Percentiles rank a stretch among this genome's conserved stretches.
Conservation (phyloP, 1,139 yeast species). For the Trichomonascaceae sp. region DNA sequence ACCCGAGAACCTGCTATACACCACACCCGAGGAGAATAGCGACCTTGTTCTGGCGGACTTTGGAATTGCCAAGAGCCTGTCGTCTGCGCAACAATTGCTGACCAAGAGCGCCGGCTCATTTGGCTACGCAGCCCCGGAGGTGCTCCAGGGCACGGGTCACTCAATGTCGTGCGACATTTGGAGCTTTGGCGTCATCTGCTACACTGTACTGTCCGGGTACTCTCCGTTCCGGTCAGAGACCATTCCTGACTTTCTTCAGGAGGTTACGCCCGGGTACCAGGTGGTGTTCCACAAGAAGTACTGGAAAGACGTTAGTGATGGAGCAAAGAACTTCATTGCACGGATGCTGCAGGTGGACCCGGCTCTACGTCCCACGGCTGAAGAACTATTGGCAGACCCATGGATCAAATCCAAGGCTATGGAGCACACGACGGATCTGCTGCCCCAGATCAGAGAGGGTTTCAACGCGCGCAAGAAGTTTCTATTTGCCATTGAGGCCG, state of each 20-base stretch:
- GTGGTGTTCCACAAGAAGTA: conserved; percentile 78
- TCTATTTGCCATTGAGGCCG: conserved; percentile 75
- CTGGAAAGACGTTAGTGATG: conserved; percentile 67
- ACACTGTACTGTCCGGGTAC: conserved; percentile 82
- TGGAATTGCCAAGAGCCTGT: conserved; percentile 74
- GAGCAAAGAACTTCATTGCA: conserved; percentile 62
- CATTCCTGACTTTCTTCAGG: conserved; percentile 66
- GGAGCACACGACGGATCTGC: conserved; percentile 39
- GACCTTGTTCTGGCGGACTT: conserved; percentile 78
- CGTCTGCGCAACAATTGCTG: conserved; percentile 46
- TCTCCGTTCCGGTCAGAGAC: conserved; percentile 84
- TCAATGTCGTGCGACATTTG: conserved; percentile 89
- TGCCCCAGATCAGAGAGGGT: conserved; percentile 58
- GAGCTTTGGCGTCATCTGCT: conserved; percentile 86
- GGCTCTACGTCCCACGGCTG: conserved; percentile 50
- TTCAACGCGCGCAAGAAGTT: conserved; percentile 79
- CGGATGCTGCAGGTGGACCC: conserved; percentile 57
- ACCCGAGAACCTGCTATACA: conserved; percentile 76
- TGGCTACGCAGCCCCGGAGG: conserved; percentile 94
- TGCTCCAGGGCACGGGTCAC: conserved; percentile 62
- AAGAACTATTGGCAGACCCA: conserved; percentile 46
- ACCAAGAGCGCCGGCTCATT: conserved; percentile 78
- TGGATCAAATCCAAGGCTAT: conserved; percentile 46
- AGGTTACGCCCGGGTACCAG: conserved; percentile 50
- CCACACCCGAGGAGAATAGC: conserved; percentile 41